Conservation (phyloP, 164 flowering plant genomes). For the Tetrastigma voinierianum region DNA sequence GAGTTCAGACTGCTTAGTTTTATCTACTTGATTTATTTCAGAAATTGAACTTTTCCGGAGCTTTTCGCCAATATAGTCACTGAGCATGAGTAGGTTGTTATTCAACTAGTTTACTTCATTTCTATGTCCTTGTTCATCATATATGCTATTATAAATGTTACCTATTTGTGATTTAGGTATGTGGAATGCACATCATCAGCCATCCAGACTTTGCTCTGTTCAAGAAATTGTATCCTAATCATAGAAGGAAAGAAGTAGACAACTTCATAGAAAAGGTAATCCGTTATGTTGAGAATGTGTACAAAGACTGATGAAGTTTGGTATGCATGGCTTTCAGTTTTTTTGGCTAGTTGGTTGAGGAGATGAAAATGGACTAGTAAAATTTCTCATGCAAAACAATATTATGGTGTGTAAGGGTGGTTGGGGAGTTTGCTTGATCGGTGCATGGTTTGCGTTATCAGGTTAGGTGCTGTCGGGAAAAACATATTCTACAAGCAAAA, state of each 20-base stretch:
- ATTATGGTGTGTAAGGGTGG: conserved; percentile 42
- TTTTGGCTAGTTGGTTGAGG: no score
- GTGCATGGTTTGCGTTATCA: conserved; percentile 42
- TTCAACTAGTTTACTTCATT: no score
- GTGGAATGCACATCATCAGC: conserved; percentile 44
- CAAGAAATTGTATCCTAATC: conserved; percentile 39
- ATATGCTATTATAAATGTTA: no score
- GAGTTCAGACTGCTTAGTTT: not conserved
- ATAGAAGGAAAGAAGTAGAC: conserved; percentile 42
- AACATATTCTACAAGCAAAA: conserved; percentile 30
- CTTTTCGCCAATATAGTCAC: conserved; percentile 33
- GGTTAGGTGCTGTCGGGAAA: conserved; percentile 42
- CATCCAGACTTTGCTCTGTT: conserved; percentile 37
- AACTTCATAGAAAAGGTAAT: conserved; percentile 30
- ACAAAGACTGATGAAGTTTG: conserved; percentile 50
- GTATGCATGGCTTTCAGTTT: conserved; percentile 5
- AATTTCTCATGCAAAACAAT: not conserved
- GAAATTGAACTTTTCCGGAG: conserved; percentile 39
- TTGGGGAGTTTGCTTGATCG: conserved; percentile 57
- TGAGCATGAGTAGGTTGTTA: conserved; percentile 25
- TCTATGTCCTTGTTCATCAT: no score
- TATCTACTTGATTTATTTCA: not conserved
- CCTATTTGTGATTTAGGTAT: conserved; percentile 7
- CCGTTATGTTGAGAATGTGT: conserved; percentile 28
- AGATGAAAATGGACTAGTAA: not conserved